Conservation (phyloP, 768 basidiomycete species). For the Solioccasus polychromus region DNA sequence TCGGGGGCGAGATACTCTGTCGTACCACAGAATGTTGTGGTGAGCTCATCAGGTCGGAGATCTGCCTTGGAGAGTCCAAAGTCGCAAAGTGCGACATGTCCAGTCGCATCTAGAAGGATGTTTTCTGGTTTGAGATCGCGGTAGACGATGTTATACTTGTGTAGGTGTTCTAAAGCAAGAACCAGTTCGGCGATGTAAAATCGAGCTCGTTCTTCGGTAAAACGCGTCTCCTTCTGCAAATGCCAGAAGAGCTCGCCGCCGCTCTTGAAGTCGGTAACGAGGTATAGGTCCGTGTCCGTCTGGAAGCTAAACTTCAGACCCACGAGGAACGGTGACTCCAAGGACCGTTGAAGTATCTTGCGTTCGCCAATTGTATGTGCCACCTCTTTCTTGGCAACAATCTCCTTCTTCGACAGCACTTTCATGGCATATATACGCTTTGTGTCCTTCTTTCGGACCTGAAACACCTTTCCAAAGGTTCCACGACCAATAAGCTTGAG, state of each 20-base stretch:
- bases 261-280: constrained; percentile 98
- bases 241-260: constrained; percentile 99
- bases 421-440: constrained; percentile 99
- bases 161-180: constrained; percentile 92
- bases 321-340: constrained; percentile 95
- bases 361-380: constrained; percentile 99
- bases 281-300: constrained; percentile 90
- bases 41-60: constrained; percentile 87
- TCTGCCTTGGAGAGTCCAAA: constrained; percentile 98
- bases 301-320: constrained; percentile 99
- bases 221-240: constrained; percentile 91
- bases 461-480: constrained; percentile 98
- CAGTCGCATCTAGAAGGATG: constrained; percentile 96
- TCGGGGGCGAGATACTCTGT: constrained; percentile 99
- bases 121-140: constrained; percentile 99
- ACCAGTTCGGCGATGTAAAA: constrained; percentile 98
- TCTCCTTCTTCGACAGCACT: constrained; percentile 97
- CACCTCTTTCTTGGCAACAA: constrained; percentile 98
- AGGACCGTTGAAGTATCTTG: constrained; percentile 92
- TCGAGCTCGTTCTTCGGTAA: constrained; percentile 87
- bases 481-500: constrained; percentile 98
- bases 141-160: constrained; percentile 95
- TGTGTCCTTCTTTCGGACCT: constrained; percentile 97
- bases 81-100: constrained; percentile 97
- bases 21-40: constrained; percentile 99